Evolutionary conservation across 129 eudicot genomes (phyloP), one percentile per base, ranked within the genome.

Genomic region (Dittrichia graveolens): DNA sequence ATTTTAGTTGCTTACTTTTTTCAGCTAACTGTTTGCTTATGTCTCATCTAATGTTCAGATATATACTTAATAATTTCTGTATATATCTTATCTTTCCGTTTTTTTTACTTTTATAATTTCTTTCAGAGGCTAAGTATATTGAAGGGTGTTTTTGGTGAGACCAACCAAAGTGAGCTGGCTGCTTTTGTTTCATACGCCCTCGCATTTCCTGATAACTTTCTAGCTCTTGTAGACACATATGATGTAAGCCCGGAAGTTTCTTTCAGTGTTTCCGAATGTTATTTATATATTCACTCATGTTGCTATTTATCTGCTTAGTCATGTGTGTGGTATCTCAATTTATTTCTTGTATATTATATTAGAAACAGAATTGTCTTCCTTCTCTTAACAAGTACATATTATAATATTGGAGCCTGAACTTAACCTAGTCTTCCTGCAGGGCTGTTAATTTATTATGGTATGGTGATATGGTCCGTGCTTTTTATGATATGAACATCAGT

Each of bases 181-280:
- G 98, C 98, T 68, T 94, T 94, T 67, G 71, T 82, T 72, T 94
- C 98, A 11, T 94, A 94, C 16, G 98, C 98, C 31, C 76, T 94
- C 41, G 98, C 98, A 12, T 94, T 94, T 75, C 98, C 98, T 3
- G 74, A 84, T 60, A 88, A 81, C 82, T 94, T 94, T 76, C 81
- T 94, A 80, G 98, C 98, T 72, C 91, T 94, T 65, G 98, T 94
- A 46, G 98, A 94, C 86, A 94, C 98, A 15, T 94, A 94, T 80
- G 98, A 94, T 73, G 98, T 94, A 88, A 90, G 96, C 82, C 82
- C 2, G 9, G 31, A 42, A 10, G 11, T 61, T 48, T 50, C 40
- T 3, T 1, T 8, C 14, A 24, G 31, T 24, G 31, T 24, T 24
- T 24, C 31, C 31, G 0, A 0, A 9, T 70, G 58, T 7, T 48